phyloP scores from a whole-genome alignment of 768 basidiomycete genomes.

The Kwoniella heveanensis region DNA sequence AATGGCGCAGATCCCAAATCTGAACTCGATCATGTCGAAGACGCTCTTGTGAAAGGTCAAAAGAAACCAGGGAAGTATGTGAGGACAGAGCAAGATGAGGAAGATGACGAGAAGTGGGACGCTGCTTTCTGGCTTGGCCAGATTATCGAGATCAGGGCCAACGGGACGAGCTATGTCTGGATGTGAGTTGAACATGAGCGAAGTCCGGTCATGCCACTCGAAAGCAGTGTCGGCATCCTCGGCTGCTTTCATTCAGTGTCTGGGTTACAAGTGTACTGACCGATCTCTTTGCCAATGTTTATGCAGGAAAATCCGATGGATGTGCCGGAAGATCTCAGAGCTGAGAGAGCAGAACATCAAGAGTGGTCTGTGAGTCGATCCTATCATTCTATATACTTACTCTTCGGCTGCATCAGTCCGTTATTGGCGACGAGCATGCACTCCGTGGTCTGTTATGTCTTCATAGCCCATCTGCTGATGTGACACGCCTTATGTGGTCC shows the following conservation, averaged over 20 bases:
- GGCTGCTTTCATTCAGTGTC: not conserved
- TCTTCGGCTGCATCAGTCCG: not conserved
- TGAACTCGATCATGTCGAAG: not conserved
- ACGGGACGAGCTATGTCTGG: slow-evolving; percentile 25
- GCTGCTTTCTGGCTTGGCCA: slow-evolving; percentile 24
- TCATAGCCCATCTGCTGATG: too few species aligned
- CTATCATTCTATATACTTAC: too few species aligned
- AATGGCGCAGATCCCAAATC: not conserved
- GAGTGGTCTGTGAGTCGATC: slow-evolving; percentile 17
- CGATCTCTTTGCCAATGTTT: not conserved
- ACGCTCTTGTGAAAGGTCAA: too few species aligned
- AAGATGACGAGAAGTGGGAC: slow-evolving; percentile 3
- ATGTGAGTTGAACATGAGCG: slow-evolving; percentile 25
- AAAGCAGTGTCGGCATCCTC: too few species aligned
- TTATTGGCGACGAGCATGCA: too few species aligned
- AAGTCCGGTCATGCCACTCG: too few species aligned
- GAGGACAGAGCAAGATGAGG: not conserved
- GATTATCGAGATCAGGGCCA: slow-evolving; percentile 30
- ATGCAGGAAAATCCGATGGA: slow-evolving; percentile 28
- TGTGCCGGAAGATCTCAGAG: slow-evolving; percentile 16
- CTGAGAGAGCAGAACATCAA: slow-evolving; percentile 15
- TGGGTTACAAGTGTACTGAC: not conserved
- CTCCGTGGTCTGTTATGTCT: too few species aligned
- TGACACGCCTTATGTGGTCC: too few species aligned
- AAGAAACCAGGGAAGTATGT: not conserved